Base-by-base conservation (phyloP, 2,329 filamentous ascomycete genomes). In the Didymella exigua region DNA sequence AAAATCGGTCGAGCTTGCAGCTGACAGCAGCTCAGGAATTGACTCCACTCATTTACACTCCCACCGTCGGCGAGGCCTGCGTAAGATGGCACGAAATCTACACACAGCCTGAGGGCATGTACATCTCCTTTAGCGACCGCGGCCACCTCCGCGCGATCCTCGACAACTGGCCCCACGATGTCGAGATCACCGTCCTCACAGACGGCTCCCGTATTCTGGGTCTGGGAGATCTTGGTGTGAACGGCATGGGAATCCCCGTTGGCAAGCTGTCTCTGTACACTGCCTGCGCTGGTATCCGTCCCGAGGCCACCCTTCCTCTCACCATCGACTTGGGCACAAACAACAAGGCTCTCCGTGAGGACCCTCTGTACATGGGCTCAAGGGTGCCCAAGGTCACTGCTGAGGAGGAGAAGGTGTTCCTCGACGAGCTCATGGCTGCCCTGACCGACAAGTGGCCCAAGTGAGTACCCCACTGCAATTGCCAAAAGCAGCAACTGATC, bases 361-460 rank as follows among this genome's bases (percentile, higher is more conserved):
- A 97, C 83, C 76, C 89, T 84, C 82, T 98, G 30, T 99, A 98
- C 81, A 86, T 98, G 73, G 95, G 95, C 68, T 89, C 93, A 68
- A 87, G 92, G 69, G 85, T 89, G 67, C 90, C 89, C 78, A 93
- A 96, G 72, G 84, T 93, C 49, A 83, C 89, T 7, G 79, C 88
- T 18, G 83, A 88, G 48, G 88, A 93, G 68, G 91, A 96, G 79
- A 87, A 89, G 74, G 90, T 91, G 62, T 98, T 98, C 78, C 86
- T 98, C 81, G 95, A 98, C 73, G 95, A 98, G 81, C 89, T 99
- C 81, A 98, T 99, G 95, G 84, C 86, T 69, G 93, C 95, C 53
- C 84, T 91, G 58, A 89, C 88, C 53, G 91, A 96, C 75, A 82
- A 83, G 62, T 89, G 86, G 86, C 86, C 86, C 51, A 84, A 82